Conservation (phyloP, 108 stramenopile genomes). For the Cylindrotheca closterium region DNA sequence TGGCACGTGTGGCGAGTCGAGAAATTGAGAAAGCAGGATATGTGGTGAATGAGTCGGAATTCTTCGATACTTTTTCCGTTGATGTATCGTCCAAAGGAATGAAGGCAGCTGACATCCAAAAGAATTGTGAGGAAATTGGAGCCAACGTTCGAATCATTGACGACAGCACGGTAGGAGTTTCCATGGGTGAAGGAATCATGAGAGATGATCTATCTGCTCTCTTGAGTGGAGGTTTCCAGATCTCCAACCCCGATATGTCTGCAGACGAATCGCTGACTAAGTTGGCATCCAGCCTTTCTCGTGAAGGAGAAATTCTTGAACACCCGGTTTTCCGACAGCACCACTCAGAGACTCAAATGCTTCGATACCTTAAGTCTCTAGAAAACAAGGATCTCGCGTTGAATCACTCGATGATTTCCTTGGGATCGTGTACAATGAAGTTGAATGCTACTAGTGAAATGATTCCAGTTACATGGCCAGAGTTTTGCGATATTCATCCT, state of each 20-base stretch:
- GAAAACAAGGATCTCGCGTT: slow-evolving; percentile 97
- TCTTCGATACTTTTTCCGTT: slow-evolving; percentile 96
- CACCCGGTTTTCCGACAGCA: slow-evolving; percentile 97
- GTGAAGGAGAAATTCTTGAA: slow-evolving; percentile 81
- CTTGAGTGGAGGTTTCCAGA: slow-evolving; percentile 72
- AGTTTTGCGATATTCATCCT: slow-evolving; percentile 95
- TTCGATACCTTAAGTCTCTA: slow-evolving; percentile 95
- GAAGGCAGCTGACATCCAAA: slow-evolving; percentile 72
- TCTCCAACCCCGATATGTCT: slow-evolving; percentile 61
- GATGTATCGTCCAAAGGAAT: slow-evolving; percentile 72
- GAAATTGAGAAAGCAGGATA: slow-evolving; percentile 80
- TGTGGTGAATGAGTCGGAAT: slow-evolving; percentile 58
- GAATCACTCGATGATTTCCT: slow-evolving; percentile 98
- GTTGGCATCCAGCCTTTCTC: slow-evolving; percentile 56
- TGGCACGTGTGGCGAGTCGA: slow-evolving; percentile 79
- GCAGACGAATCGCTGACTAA: slow-evolving; percentile 73
- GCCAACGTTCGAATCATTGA: slow-evolving; percentile 94
- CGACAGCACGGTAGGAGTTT: slow-evolving; percentile 81
- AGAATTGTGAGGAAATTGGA: slow-evolving; percentile 75
- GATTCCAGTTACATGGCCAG: slow-evolving; percentile 99
- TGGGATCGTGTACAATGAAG: slow-evolving; percentile 99
- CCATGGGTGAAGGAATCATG: slow-evolving; percentile 95
- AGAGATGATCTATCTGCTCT: slow-evolving; percentile 74
- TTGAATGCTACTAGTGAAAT: slow-evolving; percentile 98
- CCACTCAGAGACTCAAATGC: slow-evolving; percentile 97